Evolutionary conservation across 2,329 filamentous ascomycete genomes (phyloP), one percentile per base, ranked within the genome.

Genomic region (Alternaria solani): DNA sequence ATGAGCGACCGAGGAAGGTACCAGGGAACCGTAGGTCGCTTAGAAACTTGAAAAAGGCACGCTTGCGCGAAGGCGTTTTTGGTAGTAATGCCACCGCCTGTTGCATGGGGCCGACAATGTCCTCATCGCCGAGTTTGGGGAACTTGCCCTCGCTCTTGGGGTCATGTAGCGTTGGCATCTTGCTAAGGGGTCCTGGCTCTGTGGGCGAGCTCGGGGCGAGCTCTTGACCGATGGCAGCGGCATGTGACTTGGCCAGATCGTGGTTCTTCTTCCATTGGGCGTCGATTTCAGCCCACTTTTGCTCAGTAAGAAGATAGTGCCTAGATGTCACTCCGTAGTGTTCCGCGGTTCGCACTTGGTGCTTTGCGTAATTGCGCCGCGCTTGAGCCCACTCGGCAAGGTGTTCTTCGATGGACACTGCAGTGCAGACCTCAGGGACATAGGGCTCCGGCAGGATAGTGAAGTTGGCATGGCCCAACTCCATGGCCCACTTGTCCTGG

Each of bases 401-500:
- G 51, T 97, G 84, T 72, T 88, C 85, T 34, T 85, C 85, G 72
- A 88, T 87, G 3, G 84, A 81, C 5, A 86, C 83, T 9, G 89
- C 73, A 65, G 90, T 88, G 63, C 87, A 87, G 3, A 75, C 74
- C 16, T 88, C 85, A 0, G 92, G 90, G 8, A 87, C 79, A 73
- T 97, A 97, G 0, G 94, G 94, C 75, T 89, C 87, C 0, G 94
- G 94, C 23, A 87, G 82, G 68, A 98, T 96, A 70, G 87, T 94
- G 77, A 96, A 97, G 81, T 98, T 97, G 65, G 94, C 94, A 75
- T 98, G 94, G 28, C 94, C 94, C 14, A 98, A 87, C 57, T 88
- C 88, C 72, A 90, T 87, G 1, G 92, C 90, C 94, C 94, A 97
- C 67, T 90, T 88, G 75, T 96, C 93, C 51, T 89, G 84, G 6